These are phyloP conservation scores for Planoprotostelium fungivorum DNA, from an alignment of 78 protist species.

Conservation along the genomic window DNA sequence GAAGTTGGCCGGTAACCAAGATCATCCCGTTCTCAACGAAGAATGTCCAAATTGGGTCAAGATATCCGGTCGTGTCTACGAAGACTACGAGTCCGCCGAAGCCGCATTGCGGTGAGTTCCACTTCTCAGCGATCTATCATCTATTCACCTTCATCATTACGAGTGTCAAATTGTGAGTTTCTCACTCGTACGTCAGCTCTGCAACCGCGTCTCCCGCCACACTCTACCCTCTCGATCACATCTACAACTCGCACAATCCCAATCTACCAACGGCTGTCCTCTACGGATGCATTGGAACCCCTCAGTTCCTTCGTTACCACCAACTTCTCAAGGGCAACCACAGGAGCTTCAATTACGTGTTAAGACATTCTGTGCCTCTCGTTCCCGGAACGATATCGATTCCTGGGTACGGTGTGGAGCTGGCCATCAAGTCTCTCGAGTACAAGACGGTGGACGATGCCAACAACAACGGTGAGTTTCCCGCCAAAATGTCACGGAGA, in stretches of 20 bases:
- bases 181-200: too few species aligned
- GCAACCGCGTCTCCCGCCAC: not conserved
- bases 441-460: slow-evolving; percentile 47
- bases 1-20: not conserved
- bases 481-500: too few species aligned
- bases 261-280: not conserved
- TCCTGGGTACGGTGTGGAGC: slow-evolving; percentile 56
- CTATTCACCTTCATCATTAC: too few species aligned
- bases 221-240: not conserved
- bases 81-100: too few species aligned
- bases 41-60: not conserved
- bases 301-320: not conserved
- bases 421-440: slow-evolving; percentile 55
- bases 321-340: not conserved
- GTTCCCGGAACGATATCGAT: not conserved
- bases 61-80: not conserved
- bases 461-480: not conserved
- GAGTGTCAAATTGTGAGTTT: too few species aligned
- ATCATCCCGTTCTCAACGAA: not conserved
- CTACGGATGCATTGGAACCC: not conserved
- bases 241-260: not conserved
- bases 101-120: too few species aligned
- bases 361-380: not conserved
- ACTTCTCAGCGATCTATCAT: too few species aligned
- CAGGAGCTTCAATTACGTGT: not conserved